Conservation (phyloP, 495 filamentous ascomycete genomes). For the Aspergillus incahuasiensis region DNA sequence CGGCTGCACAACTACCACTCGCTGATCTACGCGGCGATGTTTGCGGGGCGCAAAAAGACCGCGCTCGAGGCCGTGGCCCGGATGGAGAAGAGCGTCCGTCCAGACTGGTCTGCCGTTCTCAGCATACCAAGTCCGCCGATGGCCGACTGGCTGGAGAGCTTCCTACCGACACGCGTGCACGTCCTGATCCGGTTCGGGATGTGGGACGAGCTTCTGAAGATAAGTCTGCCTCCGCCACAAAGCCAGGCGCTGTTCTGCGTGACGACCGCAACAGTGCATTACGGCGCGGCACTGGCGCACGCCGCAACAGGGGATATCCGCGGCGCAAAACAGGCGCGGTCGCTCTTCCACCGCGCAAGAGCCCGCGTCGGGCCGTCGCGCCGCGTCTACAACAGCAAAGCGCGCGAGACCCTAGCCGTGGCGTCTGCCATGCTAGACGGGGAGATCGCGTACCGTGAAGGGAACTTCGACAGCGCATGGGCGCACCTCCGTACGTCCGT, state of each 20-base stretch:
- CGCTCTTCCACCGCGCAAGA: slow-evolving; percentile 43
- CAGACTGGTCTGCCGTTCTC: slow-evolving; percentile 37
- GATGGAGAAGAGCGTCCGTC: slow-evolving; percentile 53
- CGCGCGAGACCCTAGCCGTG: slow-evolving; percentile 53
- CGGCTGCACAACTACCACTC: slow-evolving; percentile 64
- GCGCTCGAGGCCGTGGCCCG: slow-evolving; percentile 50
- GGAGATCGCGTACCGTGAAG: slow-evolving; percentile 60
- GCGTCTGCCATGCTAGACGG: slow-evolving; percentile 62
- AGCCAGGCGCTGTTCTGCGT: slow-evolving; percentile 55
- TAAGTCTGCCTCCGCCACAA: slow-evolving; percentile 35
- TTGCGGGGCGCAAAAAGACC: slow-evolving; percentile 52
- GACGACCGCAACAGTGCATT: slow-evolving; percentile 60
- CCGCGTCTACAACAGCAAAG: slow-evolving; percentile 61
- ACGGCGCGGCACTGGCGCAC: slow-evolving; percentile 60
- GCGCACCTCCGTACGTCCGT: not conserved
- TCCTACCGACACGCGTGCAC: slow-evolving; percentile 59
- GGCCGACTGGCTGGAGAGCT: slow-evolving; percentile 68
- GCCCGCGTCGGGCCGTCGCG: slow-evolving; percentile 47
- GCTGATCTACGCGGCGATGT: slow-evolving; percentile 67
- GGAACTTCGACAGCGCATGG: slow-evolving; percentile 36
- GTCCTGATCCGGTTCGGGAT: slow-evolving; percentile 61
- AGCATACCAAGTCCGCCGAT: slow-evolving; percentile 49
- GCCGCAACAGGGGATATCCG: slow-evolving; percentile 48
- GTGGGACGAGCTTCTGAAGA: slow-evolving; percentile 54
- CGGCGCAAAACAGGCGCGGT: slow-evolving; percentile 42